Base-by-base conservation (phyloP, 169 alveolate genomes). In the Babesia divergens region DNA sequence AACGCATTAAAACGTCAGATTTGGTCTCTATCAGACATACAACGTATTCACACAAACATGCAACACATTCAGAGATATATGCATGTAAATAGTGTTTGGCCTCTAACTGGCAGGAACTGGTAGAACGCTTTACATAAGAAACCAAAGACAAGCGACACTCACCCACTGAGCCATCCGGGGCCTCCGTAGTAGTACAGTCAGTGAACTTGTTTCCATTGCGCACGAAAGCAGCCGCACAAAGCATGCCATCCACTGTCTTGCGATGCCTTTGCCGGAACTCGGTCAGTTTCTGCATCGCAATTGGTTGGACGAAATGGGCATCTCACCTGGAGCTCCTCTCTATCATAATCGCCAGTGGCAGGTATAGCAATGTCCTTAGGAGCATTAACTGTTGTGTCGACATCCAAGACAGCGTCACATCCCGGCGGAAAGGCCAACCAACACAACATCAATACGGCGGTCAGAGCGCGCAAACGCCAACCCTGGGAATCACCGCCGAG, bases 171-270 rank as follows among this genome's bases (percentile, higher is more conserved):
- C 97, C 97, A 50, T 93, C 95, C 3, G 97, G 97, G 31, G 94
- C 94, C 54, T 87, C 86, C 35, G 95, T 89, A 16, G 82, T 76
- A 3, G 97, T 93, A 62, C 97, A 93, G 49, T 92, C 97, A 14
- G 97, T 93, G 88, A 89, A 93, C 11, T 91, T 91, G 42, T 88
- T 89, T 24, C 91, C 95, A 52, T 93, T 93, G 43, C 94, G 94
- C 34, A 92, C 96, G 71, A 93, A 93, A 26, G 96, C 97, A 5
- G 97, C 97, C 3, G 97, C 95, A 72, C 97, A 93, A 22, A 93
- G 84, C 37, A 92, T 68, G 3, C 97, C 97, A 40, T 92, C 94
- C 1, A 92, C 87, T 38, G 97, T 93, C 77, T 91, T 92, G 40
- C 97, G 66, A 76, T 92, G 96, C 51, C 91, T 91, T 72, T 93